These are phyloP conservation scores for Claviceps maximensis DNA, from an alignment of 2,329 filamentous ascomycete genomes.

Conservation along the genomic window DNA sequence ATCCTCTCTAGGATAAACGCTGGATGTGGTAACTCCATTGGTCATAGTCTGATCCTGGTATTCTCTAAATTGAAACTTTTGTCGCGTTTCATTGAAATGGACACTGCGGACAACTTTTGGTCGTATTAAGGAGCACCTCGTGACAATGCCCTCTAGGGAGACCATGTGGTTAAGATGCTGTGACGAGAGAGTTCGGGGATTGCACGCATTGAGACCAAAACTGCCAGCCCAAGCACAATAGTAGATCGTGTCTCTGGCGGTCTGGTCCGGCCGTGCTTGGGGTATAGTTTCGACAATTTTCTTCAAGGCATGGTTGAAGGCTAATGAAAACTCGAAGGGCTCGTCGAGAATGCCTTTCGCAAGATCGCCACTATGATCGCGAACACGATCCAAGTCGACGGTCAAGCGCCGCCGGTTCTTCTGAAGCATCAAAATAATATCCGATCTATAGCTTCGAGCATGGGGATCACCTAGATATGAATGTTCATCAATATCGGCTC, in stretches of 20 bases:
- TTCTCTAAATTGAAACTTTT: conserved; percentile 77
- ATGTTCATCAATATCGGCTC: background rate
- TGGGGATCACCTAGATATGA: conserved; percentile 32
- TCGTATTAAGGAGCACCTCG: conserved; percentile 84
- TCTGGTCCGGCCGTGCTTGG: conserved; percentile 62
- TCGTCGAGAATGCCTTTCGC: conserved; percentile 65
- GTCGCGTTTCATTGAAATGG: conserved; percentile 81
- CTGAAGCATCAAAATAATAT: conserved; percentile 68
- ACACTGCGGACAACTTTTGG: conserved; percentile 98
- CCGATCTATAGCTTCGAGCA: conserved; percentile 67
- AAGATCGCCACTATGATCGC: conserved; percentile 73
- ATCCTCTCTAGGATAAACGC: conserved; percentile 88
- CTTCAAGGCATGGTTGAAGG: conserved; percentile 84
- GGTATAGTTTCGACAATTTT: conserved; percentile 73
- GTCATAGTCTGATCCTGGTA: conserved; percentile 98
- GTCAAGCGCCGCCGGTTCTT: conserved; percentile 51
- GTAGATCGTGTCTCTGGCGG: conserved; percentile 67
- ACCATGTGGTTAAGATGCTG: conserved; percentile 92
- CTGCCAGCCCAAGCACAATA: conserved; percentile 97
- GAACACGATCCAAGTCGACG: conserved; percentile 80
- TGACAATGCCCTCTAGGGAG: conserved; percentile 93
- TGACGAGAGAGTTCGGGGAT: conserved; percentile 82
- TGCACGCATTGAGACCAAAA: conserved; percentile 90
- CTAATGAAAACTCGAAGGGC: conserved; percentile 78
- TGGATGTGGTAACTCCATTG: conserved; percentile 74